Evolutionary conservation across 768 basidiomycete species (phyloP).

Genomic region (Imleria badia): DNA sequence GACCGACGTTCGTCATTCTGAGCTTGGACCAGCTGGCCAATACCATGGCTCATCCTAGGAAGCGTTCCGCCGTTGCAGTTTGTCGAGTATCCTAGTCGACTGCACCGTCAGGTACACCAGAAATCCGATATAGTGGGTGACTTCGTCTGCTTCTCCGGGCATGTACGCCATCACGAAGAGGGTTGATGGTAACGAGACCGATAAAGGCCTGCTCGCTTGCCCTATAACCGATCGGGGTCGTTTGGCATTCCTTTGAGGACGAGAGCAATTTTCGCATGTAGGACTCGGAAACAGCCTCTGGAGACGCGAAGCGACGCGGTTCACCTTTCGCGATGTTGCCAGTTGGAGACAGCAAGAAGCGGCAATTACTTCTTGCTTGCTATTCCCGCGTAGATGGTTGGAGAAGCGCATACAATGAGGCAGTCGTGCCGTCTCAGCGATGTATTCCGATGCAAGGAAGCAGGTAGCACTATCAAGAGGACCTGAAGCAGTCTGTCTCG

Average conservation of each 20-base stretch:
- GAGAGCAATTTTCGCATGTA: conserved; percentile 64
- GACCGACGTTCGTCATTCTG: conserved; percentile 22
- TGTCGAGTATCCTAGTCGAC: conserved; percentile 79
- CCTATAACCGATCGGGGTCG: conserved; percentile 81
- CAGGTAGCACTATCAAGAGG: background rate
- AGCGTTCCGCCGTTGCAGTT: conserved; percentile 41
- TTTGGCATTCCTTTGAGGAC: conserved; percentile 86
- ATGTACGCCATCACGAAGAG: conserved; percentile 63
- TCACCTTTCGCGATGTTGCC: conserved; percentile 53
- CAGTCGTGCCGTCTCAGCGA: conserved; percentile 65
- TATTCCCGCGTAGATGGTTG: conserved; percentile 72
- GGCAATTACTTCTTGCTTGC: conserved; percentile 81
- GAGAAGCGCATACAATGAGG: conserved; percentile 90
- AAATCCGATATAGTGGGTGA: conserved; percentile 91
- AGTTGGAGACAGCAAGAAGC: conserved; percentile 82
- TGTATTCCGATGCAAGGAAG: background rate
- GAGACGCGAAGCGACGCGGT: conserved; percentile 59
- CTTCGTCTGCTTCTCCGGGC: conserved; percentile 61
- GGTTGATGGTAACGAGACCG: conserved; percentile 91
- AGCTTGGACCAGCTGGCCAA: conserved; percentile 12
- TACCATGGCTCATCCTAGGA: background rate
- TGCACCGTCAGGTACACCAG: conserved; percentile 91
- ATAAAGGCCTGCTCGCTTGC: conserved; percentile 84
- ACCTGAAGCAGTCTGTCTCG: conserved; percentile 10
- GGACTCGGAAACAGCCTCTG: conserved; percentile 60